Base-by-base conservation (phyloP, 768 basidiomycete species). In the Leccinum ochraceum region DNA sequence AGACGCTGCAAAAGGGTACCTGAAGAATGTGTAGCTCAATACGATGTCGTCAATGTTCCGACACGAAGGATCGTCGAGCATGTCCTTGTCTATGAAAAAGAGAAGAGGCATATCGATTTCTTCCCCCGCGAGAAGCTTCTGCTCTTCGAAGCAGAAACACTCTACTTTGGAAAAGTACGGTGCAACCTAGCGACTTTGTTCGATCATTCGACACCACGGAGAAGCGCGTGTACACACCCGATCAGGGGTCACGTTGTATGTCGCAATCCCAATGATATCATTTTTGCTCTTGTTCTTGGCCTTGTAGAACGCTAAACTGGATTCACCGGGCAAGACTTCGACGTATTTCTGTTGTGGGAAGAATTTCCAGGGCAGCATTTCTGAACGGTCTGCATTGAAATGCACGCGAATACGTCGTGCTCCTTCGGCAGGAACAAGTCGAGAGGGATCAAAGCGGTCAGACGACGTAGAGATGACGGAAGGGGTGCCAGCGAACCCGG, bases 101-200 rank as follows among this genome's bases (percentile, higher is more conserved):
- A 99, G 83, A 20, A 99, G 82, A 3, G 97, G 97, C 84, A 99
- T 93, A 75, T 99, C 97, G 36, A 99, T 91, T 76, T 98, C 95
- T 77, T 99, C 97, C 30, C 90, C 89, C 0, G 95, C 95, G 26
- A 97, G 79, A 10, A 99, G 84, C 67, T 88, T 91, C 75, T 99
- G 97, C 72, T 99, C 97, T 74, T 99, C 97, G 66, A 99, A 99
- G 76, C 97, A 99, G 80, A 99, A 99, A 66, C 97, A 99, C 74
- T 99, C 97, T 13, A 99, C 94, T 78, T 99, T 99, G 54, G 95
- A 94, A 71, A 99, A 99, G 75, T 98, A 98, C 0, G 96, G 95
- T 9, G 97, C 97, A 66, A 98, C 84, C 96, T 98, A 54, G 52
- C 16, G 20, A 8, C 17, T 24, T 32, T 22, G 49, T 50, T n/a